phyloP scores from a whole-genome alignment of 768 basidiomycete species.

The Lentinula edodes region DNA sequence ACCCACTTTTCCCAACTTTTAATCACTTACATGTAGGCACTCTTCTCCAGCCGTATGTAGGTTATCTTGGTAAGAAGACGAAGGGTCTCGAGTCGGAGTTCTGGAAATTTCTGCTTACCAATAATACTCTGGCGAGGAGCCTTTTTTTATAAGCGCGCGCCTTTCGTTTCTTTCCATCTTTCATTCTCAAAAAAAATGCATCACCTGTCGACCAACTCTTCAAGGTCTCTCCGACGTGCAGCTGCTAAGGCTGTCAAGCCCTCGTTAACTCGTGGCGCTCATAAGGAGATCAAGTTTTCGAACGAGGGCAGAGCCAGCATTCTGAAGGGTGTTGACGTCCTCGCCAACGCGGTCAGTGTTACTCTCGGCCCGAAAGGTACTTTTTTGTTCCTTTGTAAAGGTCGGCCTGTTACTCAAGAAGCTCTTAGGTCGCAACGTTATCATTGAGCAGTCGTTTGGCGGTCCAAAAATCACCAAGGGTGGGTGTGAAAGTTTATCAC shows the following conservation, averaged over 20 bases:
- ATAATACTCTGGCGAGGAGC: background rate
- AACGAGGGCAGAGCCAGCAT: slow-evolving; percentile 93
- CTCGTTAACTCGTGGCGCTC: slow-evolving; percentile 59
- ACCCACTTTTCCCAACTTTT: background rate
- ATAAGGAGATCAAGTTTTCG: slow-evolving; percentile 97
- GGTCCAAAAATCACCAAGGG: slow-evolving; percentile 96
- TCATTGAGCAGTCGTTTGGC: slow-evolving; percentile 91
- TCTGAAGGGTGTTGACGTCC: slow-evolving; percentile 91
- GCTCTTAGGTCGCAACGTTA: slow-evolving; percentile 83
- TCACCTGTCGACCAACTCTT: slow-evolving; percentile 62
- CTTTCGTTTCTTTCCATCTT: slow-evolving; percentile 10
- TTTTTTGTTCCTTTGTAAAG: slow-evolving; percentile 10
- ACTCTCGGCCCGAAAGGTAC: slow-evolving; percentile 94
- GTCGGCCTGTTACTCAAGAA: slow-evolving; percentile 9
- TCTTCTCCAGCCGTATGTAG: too few species aligned
- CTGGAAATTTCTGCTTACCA: slow-evolving; percentile 3
- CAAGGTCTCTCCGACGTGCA: slow-evolving; percentile 62
- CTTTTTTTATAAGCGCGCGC: background rate
- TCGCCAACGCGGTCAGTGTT: slow-evolving; percentile 94
- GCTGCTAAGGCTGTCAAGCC: slow-evolving; percentile 53
- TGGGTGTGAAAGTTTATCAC: slow-evolving; percentile 24
- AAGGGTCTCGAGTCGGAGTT: background rate
- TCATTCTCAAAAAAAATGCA: slow-evolving; percentile 47
- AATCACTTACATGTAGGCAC: too few species aligned
- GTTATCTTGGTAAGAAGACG: too few species aligned